Conservation (phyloP, 164 flowering plant genomes). For the Annona squamosa region DNA sequence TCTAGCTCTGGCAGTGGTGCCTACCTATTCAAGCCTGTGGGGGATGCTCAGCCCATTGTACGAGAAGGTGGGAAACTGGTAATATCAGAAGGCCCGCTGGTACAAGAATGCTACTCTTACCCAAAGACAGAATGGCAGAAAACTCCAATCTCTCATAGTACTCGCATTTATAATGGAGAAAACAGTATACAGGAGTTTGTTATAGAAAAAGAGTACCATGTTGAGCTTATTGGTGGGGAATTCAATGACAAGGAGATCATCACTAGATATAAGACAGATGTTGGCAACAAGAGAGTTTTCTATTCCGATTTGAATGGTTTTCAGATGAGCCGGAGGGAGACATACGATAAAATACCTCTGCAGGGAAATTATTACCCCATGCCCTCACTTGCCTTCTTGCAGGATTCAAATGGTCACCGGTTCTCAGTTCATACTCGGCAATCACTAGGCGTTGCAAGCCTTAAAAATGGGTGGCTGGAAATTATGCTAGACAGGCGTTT, state of each 20-base stretch:
- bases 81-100: slow-evolving; percentile 63
- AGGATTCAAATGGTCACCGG: slow-evolving; percentile 64
- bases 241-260: slow-evolving; percentile 80
- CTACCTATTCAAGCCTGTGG: slow-evolving; percentile 81
- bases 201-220: slow-evolving; percentile 94
- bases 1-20: slow-evolving; percentile 92
- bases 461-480: slow-evolving; percentile 84
- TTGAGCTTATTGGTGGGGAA: slow-evolving; percentile 66
- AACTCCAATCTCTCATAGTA: slow-evolving; percentile 79
- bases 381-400: slow-evolving; percentile 97
- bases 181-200: slow-evolving; percentile 53
- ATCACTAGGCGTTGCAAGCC: slow-evolving; percentile 88
- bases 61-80: slow-evolving; percentile 50
- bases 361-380: slow-evolving; percentile 99
- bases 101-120: slow-evolving; percentile 76
- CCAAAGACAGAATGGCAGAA: slow-evolving; percentile 62
- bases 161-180: slow-evolving; percentile 62
- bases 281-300: slow-evolving; percentile 64
- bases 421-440: slow-evolving; percentile 88
- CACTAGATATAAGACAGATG: slow-evolving; percentile 69
- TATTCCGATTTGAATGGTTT: slow-evolving; percentile 90
- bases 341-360: slow-evolving; percentile 83
- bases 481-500: slow-evolving; percentile 93
- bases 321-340: slow-evolving; percentile 93
- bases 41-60: slow-evolving; percentile 68